Percentiles rank a stretch among this genome's conserved stretches.
These are phyloP conservation scores for Malus hybrid DNA, from an alignment of 331 rosid species.

Conservation along the genomic window DNA sequence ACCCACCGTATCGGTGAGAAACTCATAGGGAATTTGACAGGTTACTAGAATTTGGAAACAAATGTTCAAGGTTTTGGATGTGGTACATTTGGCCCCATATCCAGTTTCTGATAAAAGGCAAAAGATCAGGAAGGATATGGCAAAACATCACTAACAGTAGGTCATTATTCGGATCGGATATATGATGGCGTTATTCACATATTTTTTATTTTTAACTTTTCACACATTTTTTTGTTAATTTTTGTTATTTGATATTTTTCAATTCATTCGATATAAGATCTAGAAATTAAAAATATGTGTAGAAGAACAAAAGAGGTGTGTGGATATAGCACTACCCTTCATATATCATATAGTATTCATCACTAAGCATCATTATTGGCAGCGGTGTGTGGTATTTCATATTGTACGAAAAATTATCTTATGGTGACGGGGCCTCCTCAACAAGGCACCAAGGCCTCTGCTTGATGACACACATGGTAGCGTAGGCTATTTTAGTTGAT, in stretches of 20 bases:
- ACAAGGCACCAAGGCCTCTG: too few species aligned
- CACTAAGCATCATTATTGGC: not conserved
- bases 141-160: constrained; percentile 3
- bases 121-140: constrained; percentile 1
- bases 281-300: too few species aligned
- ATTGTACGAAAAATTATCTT: not conserved
- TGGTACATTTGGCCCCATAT: constrained; percentile 7
- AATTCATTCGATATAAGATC: too few species aligned
- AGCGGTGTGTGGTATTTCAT: not conserved
- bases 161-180: not conserved
- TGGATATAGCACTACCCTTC: too few species aligned
- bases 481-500: too few species aligned
- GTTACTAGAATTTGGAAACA: constrained; percentile 2
- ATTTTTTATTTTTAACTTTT: too few species aligned
- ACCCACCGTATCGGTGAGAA: not conserved
- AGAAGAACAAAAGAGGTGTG: too few species aligned
- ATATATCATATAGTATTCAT: not conserved
- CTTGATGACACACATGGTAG: too few species aligned
- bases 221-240: too few species aligned
- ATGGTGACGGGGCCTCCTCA: too few species aligned
- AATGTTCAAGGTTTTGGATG: not conserved
- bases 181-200: too few species aligned
- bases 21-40: not conserved
- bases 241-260: too few species aligned
- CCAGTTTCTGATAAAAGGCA: constrained; percentile 9